Conservation (phyloP, 805 yeast genomes). For the Metschnikowia proteae region DNA sequence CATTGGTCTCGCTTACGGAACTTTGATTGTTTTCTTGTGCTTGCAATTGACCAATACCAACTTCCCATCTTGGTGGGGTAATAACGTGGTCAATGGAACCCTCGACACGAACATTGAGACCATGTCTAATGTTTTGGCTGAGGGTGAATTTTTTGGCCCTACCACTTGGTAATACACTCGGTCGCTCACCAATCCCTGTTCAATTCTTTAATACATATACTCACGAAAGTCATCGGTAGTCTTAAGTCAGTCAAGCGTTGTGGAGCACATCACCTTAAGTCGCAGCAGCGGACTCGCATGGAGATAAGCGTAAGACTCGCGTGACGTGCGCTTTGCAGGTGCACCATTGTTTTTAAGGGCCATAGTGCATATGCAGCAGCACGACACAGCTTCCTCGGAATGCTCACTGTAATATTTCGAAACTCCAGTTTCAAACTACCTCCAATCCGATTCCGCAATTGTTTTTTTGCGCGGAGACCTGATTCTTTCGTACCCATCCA, state of each 20-base stretch:
- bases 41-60: conserved; percentile 21
- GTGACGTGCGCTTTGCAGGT: neutral
- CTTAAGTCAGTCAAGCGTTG: neutral
- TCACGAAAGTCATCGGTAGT: neutral
- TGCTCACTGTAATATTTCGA: too few species aligned
- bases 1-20: conserved; percentile 41
- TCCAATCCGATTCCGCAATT: neutral
- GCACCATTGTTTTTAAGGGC: neutral
- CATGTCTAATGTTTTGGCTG: conserved; percentile 23
- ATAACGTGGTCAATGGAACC: conserved; percentile 38
- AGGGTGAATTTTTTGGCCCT: conserved; percentile 49
- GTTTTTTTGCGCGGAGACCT: conserved; percentile 1
- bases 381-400: too few species aligned
- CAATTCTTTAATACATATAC: neutral
- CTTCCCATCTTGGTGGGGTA: conserved; percentile 65
- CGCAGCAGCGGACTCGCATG: neutral
- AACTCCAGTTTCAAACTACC: too few species aligned
- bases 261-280: neutral
- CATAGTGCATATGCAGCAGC: neutral
- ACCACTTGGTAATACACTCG: conserved; percentile 36
- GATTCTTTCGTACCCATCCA: neutral
- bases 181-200: neutral
- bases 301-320: neutral
- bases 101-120: conserved; percentile 37
- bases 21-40: conserved; percentile 37